Evolutionary conservation across 768 basidiomycete species (phyloP), one percentile per base, ranked within the genome.

Genomic region (Hemileccinum impolitum): DNA sequence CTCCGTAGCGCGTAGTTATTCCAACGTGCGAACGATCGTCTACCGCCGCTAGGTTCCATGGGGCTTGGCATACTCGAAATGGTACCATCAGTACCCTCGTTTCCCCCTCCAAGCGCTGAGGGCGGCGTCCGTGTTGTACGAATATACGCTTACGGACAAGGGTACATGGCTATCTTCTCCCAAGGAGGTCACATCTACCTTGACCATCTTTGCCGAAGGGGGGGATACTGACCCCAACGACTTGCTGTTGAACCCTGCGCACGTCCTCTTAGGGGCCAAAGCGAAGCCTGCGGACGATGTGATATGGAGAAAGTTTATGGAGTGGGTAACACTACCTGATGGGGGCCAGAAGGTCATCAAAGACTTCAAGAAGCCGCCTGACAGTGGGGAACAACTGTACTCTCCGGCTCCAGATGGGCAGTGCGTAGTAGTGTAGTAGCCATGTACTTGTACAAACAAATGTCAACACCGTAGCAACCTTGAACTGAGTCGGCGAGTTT

Each of bases 41-140:
- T 11, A 37, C 39, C 8, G n/a, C 1, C 1, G 10, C 13, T 12
- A 81, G 77, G 72, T 80, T 6, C 80, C 81, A 3, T 82, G 79
- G 80, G 79, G 71, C 6, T 63, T 68, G 36, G 59, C 69, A 10
- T 77, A 78, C 54, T 78, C 78, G 4, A 74, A 69, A 21, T 82
- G 79, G 79, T 82, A 81, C 55, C 80, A 82, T 55, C 75, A 80
- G 56, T 81, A 79, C 59, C 71, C 77, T 2, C 70, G 68, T 0
- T 82, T 77, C 62, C 80, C 79, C 0, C 57, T 74, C 1, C 69
- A 79, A 60, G 76, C 78, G 0, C 63, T 81, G 12, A 54, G 61
- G 17, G 77, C 76, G 1, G 77, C 80, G 1, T 68, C 78, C 3
- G 53, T 70, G 6, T 62, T 80, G 34, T 59, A 64, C 8, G 79